Base-by-base conservation (phyloP, 805 yeast species). In the Yamadazyma nakazawae region DNA sequence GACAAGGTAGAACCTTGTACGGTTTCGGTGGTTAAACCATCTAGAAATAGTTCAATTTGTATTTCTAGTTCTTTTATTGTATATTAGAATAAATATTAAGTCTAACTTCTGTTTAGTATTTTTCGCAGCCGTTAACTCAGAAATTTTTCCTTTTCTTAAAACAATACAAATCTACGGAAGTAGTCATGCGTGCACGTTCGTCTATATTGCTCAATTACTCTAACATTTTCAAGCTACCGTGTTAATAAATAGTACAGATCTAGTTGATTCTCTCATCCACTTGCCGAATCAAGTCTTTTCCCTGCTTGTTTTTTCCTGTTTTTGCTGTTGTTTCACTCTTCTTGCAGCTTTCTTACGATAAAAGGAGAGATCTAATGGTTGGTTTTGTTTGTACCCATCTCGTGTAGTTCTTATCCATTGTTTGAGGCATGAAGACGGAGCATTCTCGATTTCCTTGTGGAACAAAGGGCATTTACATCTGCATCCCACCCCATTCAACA, bases 1-100 rank as follows among this genome's bases (percentile, higher is more conserved):
- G 97, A 84, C 97, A 92, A 82, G 98, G 98, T 70, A 87, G 97
- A 80, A 92, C 97, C 78, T 84, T 92, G 75, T 91, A 91, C 74
- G 97, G 97, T 90, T 92, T 91, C 88, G 97, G 97, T 80, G 97
- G 96, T 84, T 92, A 85, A 47, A 34, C 37, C 41, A 7, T 18
- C 31, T 44, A 30, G 31, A 26, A 18, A 11, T 34, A 18, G 36
- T 41, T 12, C 39, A n/a, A 34, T 17, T 43, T 48, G 50, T 48
- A 46, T 40, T 38, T 52, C 51, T 56, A 52, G 51, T 54, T 51
- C 50, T 54, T 53, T 43, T 47, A 52, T 57, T 59, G 62, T 60
- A 60, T 59, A 60, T 57, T 60, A 60, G 62, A 56, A 58, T 53
- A 46, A 37, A 54, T 40, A 32, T 41, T 41, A 41, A 41, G 36